Evolutionary conservation across 2,329 filamentous ascomycete species (phyloP).

Genomic region (Raffaelea arxii): DNA sequence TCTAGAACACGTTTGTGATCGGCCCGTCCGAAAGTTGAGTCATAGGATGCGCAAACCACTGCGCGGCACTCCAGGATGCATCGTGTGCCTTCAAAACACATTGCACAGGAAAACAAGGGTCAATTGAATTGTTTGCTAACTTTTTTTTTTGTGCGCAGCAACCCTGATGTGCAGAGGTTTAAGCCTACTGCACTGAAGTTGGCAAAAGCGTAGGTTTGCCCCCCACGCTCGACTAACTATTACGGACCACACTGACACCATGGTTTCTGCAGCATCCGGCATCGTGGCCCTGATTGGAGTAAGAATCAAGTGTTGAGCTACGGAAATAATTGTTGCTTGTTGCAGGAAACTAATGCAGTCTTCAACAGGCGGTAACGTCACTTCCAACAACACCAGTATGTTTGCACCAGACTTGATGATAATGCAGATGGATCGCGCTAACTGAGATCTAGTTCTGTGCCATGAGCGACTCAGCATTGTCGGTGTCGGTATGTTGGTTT

Average conservation of each 20-base stretch:
- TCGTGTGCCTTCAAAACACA: conserved; percentile 6
- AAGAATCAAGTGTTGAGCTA: conserved; percentile 35
- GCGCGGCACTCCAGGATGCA: conserved; percentile 17
- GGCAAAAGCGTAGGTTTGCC: conserved; percentile 71
- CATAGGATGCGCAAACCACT: conserved; percentile 15
- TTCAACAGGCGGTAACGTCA: conserved; percentile 77
- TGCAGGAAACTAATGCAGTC: too few relatives aligned
- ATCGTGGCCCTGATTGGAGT: conserved; percentile 98
- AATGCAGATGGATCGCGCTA: conserved; percentile 17
- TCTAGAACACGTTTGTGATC: conserved; percentile 27
- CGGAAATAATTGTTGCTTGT: conserved; percentile 2
- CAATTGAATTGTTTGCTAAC: conserved; percentile 10
- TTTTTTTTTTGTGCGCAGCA: conserved; percentile 45
- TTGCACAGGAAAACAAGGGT: background rate
- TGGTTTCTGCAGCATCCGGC: conserved; percentile 59
- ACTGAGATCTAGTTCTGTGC: conserved; percentile 67
- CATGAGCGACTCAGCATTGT: conserved; percentile 98
- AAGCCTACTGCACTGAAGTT: conserved; percentile 90
- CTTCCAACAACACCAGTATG: conserved; percentile 84
- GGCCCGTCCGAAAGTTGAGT: too few relatives aligned
- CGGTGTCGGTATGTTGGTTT: conserved; percentile 64
- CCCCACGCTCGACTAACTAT: background rate
- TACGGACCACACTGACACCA: conserved; percentile 12
- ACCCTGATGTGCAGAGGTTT: conserved; percentile 92
- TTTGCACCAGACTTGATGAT: background rate